Evolutionary conservation across 192 early-diverging fungal genomes (phyloP).

Genomic region (Backusella macrospora): DNA sequence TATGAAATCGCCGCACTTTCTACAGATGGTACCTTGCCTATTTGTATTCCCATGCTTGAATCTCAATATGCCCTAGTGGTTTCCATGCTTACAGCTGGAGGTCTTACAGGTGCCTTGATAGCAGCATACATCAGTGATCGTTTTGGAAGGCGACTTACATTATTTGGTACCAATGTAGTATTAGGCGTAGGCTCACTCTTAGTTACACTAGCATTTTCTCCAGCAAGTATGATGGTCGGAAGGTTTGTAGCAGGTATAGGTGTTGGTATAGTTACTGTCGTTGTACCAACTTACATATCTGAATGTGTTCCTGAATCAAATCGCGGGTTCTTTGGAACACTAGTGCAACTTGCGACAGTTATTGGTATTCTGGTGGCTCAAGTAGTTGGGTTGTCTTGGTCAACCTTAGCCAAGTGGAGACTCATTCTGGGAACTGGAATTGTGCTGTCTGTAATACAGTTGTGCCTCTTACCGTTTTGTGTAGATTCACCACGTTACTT

Average conservation of each 20-base stretch:
- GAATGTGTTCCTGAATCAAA: constrained; percentile 70
- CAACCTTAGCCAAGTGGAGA: constrained; percentile 70
- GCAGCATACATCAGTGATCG: constrained; percentile 63
- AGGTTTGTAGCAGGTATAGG: constrained; percentile 79
- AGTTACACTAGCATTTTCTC: constrained; percentile 58
- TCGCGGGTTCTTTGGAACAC: constrained; percentile 75
- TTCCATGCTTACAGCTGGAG: constrained; percentile 70
- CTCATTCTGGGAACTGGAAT: constrained; percentile 66
- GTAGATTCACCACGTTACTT: constrained; percentile 83
- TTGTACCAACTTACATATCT: constrained; percentile 80
- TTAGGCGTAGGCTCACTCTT: constrained; percentile 64
- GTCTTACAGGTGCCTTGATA: constrained; percentile 73
- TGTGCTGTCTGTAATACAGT: constrained; percentile 63
- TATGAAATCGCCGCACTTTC: neutral
- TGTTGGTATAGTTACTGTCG: constrained; percentile 72
- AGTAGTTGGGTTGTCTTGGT: constrained; percentile 63
- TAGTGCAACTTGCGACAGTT: constrained; percentile 87
- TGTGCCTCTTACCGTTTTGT: constrained; percentile 66
- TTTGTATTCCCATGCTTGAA: constrained; percentile 72
- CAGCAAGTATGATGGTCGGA: constrained; percentile 56
- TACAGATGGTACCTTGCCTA: constrained; percentile 43
- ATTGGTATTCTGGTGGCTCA: constrained; percentile 80
- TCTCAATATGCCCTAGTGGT: constrained; percentile 60
- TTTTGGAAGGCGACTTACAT: constrained; percentile 68
- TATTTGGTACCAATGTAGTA: constrained; percentile 70